phyloP scores from a whole-genome alignment of 352 stramenopile genomes.

The Phytophthora litchii region DNA sequence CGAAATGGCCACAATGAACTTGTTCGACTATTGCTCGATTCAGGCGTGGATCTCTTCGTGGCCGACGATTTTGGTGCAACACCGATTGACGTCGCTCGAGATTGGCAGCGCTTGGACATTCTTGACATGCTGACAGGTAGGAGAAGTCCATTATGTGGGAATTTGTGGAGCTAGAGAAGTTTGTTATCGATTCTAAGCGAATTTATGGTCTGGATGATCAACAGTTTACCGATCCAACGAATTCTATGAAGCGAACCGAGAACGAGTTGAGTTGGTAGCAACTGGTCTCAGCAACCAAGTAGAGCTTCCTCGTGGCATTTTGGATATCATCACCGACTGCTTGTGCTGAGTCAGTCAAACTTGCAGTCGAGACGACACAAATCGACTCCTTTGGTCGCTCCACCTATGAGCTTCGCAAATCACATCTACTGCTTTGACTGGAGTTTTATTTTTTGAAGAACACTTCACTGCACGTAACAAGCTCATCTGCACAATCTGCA shows the following conservation, averaged over 20 bases:
- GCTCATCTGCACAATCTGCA: conserved; percentile 22
- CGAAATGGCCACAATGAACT: conserved; percentile 58
- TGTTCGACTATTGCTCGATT: conserved; percentile 45
- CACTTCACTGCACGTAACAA: conserved; percentile 24
- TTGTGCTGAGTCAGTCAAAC: conserved; percentile 22
- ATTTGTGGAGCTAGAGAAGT: background rate
- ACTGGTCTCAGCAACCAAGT: conserved; percentile 26
- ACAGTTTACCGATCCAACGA: conserved; percentile 21
- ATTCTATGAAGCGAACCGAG: conserved; percentile 24
- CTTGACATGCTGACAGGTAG: conserved; percentile 51
- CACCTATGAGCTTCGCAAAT: no score
- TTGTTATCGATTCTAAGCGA: no score
- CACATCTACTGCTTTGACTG: background rate
- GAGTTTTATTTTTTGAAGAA: conserved; percentile 13
- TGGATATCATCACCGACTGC: conserved; percentile 17
- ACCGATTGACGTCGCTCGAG: conserved; percentile 57
- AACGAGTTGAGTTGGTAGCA: conserved; percentile 30
- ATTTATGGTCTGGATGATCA: background rate
- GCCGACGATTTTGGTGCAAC: conserved; percentile 55
- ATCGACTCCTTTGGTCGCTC: no score
- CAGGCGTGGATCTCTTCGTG: conserved; percentile 43
- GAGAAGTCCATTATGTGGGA: background rate
- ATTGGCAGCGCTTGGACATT: conserved; percentile 65
- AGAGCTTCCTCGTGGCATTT: conserved; percentile 21
- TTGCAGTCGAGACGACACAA: no score